Conservation (phyloP, 768 basidiomycete species). For the Rhodotorula babjevae region DNA sequence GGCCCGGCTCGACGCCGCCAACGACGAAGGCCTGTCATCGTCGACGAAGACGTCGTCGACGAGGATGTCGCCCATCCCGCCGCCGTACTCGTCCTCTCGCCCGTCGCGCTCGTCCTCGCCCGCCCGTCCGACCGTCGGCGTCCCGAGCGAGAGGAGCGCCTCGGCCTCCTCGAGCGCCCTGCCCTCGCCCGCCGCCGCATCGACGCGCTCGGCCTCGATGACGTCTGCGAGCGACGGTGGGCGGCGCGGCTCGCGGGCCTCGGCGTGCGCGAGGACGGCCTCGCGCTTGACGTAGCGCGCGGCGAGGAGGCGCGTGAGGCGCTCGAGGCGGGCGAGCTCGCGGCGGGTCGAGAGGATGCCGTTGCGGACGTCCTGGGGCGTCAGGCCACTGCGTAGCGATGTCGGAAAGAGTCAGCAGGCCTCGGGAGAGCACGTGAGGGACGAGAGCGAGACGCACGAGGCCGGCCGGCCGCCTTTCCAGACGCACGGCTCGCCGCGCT, state of each 20-base stretch:
- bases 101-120: too few species aligned
- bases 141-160: slow-evolving; percentile 1
- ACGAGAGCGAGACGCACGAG: background rate
- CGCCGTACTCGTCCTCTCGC: background rate
- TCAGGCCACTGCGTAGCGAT: background rate
- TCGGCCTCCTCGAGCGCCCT: background rate
- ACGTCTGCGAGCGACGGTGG: background rate
- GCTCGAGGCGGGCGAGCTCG: background rate
- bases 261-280: background rate
- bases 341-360: background rate
- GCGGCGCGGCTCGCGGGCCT: background rate
- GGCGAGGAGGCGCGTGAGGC: background rate
- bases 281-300: background rate
- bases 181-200: background rate
- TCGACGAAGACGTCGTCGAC: background rate
- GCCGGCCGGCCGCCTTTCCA: slow-evolving; percentile 4
- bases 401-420: too few species aligned
- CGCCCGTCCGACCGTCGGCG: background rate
- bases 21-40: background rate
- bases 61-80: background rate
- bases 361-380: background rate
- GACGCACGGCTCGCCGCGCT: slow-evolving; percentile 1
- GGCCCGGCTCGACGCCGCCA: too few species aligned
- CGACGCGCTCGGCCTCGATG: background rate
- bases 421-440: background rate